Conservation (phyloP, 2,329 filamentous ascomycete genomes). For the Zalaria obscura region DNA sequence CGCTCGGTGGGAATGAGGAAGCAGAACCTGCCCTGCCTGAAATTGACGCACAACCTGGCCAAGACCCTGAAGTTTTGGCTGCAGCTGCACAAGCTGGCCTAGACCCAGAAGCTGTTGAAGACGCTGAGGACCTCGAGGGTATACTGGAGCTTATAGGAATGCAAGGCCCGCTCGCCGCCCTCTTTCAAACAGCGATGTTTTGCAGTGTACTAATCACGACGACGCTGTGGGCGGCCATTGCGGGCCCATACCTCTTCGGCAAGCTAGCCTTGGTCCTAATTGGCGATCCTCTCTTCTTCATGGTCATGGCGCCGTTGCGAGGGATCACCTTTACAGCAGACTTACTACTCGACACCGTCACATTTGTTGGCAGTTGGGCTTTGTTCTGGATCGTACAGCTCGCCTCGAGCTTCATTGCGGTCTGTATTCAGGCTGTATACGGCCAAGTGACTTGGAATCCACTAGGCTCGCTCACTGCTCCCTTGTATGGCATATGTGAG, state of each 20-base stretch:
- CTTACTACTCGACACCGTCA: constrained; percentile 58
- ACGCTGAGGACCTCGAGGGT: constrained; percentile 89
- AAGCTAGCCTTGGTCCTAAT: constrained; percentile 68
- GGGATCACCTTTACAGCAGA: constrained; percentile 63
- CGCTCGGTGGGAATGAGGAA: constrained; percentile 10
- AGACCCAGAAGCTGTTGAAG: constrained; percentile 59
- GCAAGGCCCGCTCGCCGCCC: constrained; percentile 77
- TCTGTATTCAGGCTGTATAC: background rate
- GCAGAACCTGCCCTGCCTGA: constrained; percentile 1
- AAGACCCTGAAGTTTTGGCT: constrained; percentile 45
- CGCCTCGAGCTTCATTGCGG: background rate
- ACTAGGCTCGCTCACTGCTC: background rate
- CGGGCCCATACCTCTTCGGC: constrained; percentile 83
- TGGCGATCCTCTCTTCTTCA: constrained; percentile 58
- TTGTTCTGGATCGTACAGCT: constrained; percentile 1
- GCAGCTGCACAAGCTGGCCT: constrained; percentile 54
- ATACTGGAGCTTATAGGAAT: constrained; percentile 93
- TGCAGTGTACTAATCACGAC: constrained; percentile 80
- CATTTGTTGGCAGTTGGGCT: constrained; percentile 38
- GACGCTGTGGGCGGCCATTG: constrained; percentile 74
- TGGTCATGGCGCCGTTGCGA: constrained; percentile 55
- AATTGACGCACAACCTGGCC: constrained; percentile 33
- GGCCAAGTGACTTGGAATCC: background rate
- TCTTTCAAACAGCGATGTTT: constrained; percentile 92
- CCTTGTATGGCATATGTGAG: background rate